phyloP scores from a whole-genome alignment of 148 eudicot genomes.

The Salicornia ramosissima region DNA sequence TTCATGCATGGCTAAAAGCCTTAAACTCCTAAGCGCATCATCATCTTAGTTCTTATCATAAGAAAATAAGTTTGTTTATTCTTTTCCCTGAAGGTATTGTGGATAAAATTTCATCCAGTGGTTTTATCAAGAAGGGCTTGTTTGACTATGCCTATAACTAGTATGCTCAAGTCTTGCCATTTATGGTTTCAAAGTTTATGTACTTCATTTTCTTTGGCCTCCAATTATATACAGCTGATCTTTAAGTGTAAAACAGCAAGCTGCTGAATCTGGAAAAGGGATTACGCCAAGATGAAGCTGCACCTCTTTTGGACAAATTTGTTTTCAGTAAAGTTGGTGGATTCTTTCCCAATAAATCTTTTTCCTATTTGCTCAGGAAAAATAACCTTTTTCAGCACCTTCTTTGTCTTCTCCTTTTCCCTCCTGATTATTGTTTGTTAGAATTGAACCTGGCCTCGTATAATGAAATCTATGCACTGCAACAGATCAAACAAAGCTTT shows the following conservation, averaged over 20 bases:
- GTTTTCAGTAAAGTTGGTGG: constrained; percentile 75
- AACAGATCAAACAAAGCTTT: constrained; percentile 80
- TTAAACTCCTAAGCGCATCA: not conserved
- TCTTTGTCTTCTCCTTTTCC: not conserved
- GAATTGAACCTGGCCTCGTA: not conserved
- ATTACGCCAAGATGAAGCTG: constrained; percentile 73
- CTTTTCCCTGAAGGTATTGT: constrained; percentile 51
- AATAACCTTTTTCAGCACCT: constrained; percentile 3
- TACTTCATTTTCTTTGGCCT: not conserved
- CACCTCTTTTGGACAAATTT: constrained; percentile 79
- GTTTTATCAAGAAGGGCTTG: constrained; percentile 60
- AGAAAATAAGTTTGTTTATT: not conserved
- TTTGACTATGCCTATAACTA: constrained; percentile 84
- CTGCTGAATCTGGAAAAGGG: constrained; percentile 87
- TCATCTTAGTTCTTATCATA: not conserved
- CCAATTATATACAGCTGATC: constrained; percentile 3
- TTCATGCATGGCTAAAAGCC: not conserved
- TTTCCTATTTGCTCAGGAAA: not conserved
- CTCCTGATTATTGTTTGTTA: not conserved
- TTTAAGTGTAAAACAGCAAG: constrained; percentile 49
- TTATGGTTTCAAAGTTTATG: not conserved
- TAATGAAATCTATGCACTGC: constrained; percentile 3
- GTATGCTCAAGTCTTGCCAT: constrained; percentile 38
- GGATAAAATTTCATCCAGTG: constrained; percentile 61
- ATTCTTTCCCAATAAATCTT: not conserved